These are phyloP conservation scores for Crucibulum cyathiforme DNA, from an alignment of 1,284 basidiomycete species.

Conservation along the genomic window DNA sequence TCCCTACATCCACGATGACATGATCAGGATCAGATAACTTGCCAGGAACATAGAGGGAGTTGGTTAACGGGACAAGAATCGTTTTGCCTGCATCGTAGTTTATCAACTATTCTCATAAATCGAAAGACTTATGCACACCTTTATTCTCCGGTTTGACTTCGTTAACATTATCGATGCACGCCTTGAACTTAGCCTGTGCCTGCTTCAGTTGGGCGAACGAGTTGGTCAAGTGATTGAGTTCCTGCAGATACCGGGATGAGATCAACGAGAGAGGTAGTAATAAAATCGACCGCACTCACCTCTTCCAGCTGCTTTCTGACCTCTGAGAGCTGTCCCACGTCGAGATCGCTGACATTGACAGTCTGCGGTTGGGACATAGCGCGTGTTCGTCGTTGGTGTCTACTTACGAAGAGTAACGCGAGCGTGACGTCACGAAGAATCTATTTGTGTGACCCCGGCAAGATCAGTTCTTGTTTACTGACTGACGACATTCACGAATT, in stretches of 20 bases:
- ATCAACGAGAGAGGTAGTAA: not conserved
- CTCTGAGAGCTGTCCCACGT: conserved; percentile 82
- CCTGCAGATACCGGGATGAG: conserved; percentile 54
- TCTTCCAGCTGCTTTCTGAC: conserved; percentile 91
- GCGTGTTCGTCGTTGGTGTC: not conserved
- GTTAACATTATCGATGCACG: conserved; percentile 84
- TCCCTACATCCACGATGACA: conserved; percentile 95
- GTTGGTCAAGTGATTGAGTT: conserved; percentile 89
- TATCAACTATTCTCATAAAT: not conserved
- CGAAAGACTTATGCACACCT: conserved; percentile 51
- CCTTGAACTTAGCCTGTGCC: conserved; percentile 91
- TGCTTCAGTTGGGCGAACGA: conserved; percentile 94
- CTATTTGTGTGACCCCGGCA: too few relatives aligned
- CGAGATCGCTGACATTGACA: conserved; percentile 80
- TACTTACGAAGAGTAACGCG: too few relatives aligned
- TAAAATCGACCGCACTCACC: conserved; percentile 46
- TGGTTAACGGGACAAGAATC: conserved; percentile 91
- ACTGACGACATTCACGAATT: too few relatives aligned
- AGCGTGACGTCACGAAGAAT: too few relatives aligned
- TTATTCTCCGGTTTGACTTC: conserved; percentile 79
- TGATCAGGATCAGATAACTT: conserved; percentile 84
- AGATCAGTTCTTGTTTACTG: too few relatives aligned
- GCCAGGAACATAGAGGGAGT: conserved; percentile 94
- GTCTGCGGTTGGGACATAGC: conserved; percentile 57
- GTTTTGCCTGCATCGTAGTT: conserved; percentile 68